Base-by-base conservation (phyloP, 2,329 filamentous ascomycete species). In the Xylariaceae sp. region DNA sequence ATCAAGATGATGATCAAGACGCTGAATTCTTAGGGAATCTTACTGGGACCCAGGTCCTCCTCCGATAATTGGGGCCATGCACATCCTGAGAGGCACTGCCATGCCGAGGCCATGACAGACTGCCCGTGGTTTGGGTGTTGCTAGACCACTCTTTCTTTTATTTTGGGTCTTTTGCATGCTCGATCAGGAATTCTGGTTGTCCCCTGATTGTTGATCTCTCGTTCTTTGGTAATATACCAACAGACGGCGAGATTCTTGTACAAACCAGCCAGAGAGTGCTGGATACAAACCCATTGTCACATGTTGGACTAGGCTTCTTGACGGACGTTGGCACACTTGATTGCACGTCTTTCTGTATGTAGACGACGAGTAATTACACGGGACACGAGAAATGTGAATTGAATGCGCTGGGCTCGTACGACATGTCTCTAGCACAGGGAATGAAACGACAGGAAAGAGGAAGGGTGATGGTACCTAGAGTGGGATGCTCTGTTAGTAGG, bases 1-100 rank as follows among this genome's bases (percentile, higher is more conserved):
- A 72, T 73, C 50, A 83, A 80, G 67, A 85, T 84, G 74, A 89
- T 89, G 83, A 73, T 83, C 57, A 79, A 81, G 66, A 84, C 80
- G 34, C 67, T 83, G 38, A 76, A 78, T 32, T 32, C 30, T 7
- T 32, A 32, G 16, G 30, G 15, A 32, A 17, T n/a, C 15, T n/a
- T 32, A 6, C 30, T n/a, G 13, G 30, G 30, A n/a, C 30, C 16
- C 30, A 32, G 15, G 30, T n/a, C 30, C 15, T n/a, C 30, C 6
- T 32, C 12, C 30, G 7, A 9, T 32, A 32, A 7, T 32, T 32
- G 30, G 30, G 16, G 13, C 30, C 30, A 32, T 17, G 12, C 16
- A 17, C 13, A 7, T 32, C 13, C 8, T 17, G 6, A n/a, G 6
- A 7, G 13, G 7, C 6, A 7, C 30, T 32, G 13, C 30, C 12